Evolutionary conservation across 2,329 filamentous ascomycete genomes (phyloP), one percentile per base, ranked within the genome.

Genomic region (Chaetomiaceae sp.): DNA sequence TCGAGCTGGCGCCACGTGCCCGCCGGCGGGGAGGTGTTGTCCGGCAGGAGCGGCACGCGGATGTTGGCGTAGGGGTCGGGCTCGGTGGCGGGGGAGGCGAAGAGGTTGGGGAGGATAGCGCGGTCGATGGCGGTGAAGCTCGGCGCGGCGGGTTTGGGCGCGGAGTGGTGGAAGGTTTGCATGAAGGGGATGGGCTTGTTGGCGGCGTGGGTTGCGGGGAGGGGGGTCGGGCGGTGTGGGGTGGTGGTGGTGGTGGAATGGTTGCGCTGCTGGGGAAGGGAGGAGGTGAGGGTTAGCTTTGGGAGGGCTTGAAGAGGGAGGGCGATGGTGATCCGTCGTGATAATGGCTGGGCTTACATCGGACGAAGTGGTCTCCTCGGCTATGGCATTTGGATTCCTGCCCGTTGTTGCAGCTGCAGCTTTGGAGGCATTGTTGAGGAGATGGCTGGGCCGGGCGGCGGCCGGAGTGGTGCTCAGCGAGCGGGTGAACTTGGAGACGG

Each of bases 31-130:
- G 61, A 60, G 62, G 73, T 77, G 67, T 75, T 79, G 64, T 82
- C 79, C 11, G 79, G 78, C 9, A 82, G 69, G 6, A 83, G 68
- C 26, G 79, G 79, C 27, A 83, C 73, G 53, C 75, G 77, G 40
- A 78, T 67, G 50, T 67, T 60, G 33, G 59, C 56, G 56, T 68
- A 65, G 12, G 63, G 56, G 50, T 66, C 60, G 19, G 43, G 60
- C 43, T 36, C 57, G n/a, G 57, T 41, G 61, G 50, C 63, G 57
- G n/a, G 53, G 50, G 40, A 19, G 29, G 30, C 19, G n/a, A n/a
- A n/a, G 48, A 72, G 62, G 47, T 67, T 61, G 20, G 79, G 79
- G 46, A 83, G 69, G 50, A 78, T 62, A 50, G 73, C 67, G 60
- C 67, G 70, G 65, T 82, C 76, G 48, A 80, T 70, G 48, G 71